Conservation (phyloP, 257 asterid genomes). For the Salvia splendens region DNA sequence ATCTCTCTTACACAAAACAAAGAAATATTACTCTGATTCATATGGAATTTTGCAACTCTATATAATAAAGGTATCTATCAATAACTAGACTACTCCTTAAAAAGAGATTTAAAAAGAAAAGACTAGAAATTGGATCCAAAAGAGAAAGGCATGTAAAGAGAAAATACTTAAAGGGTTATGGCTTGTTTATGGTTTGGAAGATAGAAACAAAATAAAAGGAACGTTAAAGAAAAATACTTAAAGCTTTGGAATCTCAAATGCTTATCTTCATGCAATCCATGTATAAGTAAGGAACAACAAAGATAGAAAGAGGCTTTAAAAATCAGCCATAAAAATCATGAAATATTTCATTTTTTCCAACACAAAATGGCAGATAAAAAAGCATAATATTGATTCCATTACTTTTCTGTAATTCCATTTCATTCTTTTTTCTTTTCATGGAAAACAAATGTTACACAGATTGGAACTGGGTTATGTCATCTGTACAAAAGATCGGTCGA, state of each 20-base stretch:
- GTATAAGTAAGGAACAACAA: not conserved
- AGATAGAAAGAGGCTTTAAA: not conserved
- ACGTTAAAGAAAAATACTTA: not conserved
- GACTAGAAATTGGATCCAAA: not conserved
- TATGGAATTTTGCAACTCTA: not conserved
- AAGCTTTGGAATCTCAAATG: slow-evolving; percentile 25
- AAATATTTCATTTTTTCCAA: too few species aligned
- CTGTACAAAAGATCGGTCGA: slow-evolving; percentile 40
- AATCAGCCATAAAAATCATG: too few species aligned
- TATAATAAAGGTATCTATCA: not conserved
- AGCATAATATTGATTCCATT: not conserved
- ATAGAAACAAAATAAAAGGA: not conserved
- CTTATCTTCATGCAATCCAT: slow-evolving; percentile 24
- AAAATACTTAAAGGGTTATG: not conserved
- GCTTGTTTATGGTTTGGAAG: not conserved
- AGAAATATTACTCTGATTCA: slow-evolving; percentile 1
- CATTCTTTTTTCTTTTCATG: slow-evolving; percentile 6
- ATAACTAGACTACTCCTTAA: not conserved
- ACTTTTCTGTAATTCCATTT: slow-evolving; percentile 30
- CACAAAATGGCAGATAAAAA: too few species aligned
- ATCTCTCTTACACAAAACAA: not conserved
- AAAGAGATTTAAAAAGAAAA: not conserved
- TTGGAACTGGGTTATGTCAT: slow-evolving; percentile 32
- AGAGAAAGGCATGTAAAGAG: not conserved
- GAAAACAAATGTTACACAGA: slow-evolving; percentile 40